Evolutionary conservation across 768 basidiomycete species (phyloP), one percentile per base, ranked within the genome.

Genomic region (Hygrocybe punicea): DNA sequence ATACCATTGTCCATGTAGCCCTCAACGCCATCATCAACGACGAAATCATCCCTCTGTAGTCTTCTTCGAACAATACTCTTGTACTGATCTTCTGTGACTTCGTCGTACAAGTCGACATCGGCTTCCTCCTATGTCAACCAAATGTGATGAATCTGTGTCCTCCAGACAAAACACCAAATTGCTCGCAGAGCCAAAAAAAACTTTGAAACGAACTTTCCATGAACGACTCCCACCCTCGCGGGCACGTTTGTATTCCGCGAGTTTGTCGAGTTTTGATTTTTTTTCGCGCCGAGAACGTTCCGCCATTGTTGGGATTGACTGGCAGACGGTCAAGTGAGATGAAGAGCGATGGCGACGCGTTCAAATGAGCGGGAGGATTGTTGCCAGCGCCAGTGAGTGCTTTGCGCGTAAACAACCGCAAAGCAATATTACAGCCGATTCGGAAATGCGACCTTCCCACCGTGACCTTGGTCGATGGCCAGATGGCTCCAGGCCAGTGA

Each of bases 1-100:
- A 93, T 87, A 4, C 97, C 97, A 67, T 97, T 92, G 75, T 99
- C 97, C 69, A 88, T 86, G 65, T 99, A 98, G 5, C 93, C 97
- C 13, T 78, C 81, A 0, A 88, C 82, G 24, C 93, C 93, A 73
- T 98, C 97, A 65, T 98, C 97, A 36, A 89, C 87, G 17, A 98
- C 91, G 60, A 99, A 99, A 69, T 99, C 97, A 61, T 98, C 93
- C 62, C 78, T 76, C 58, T 90, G 86, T 6, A 97, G 78, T 16
- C 97, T 80, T 1, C 86, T 85, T 55, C 81, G 82, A 4, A 99
- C 97, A 55, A 99, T 89, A 17, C 80, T 77, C 62, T 81, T 83
- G 71, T 98, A 99, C 63, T 93, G 86, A 9, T 91, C 91, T 55
- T 97, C 95, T 0, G 86, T 82, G 14, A 98, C 89, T 64, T 91